A percentile compares a stretch with the other conserved stretches of the same genome.
phyloP scores from a whole-genome alignment of 257 asterid genomes.

The Salvia hispanica region DNA sequence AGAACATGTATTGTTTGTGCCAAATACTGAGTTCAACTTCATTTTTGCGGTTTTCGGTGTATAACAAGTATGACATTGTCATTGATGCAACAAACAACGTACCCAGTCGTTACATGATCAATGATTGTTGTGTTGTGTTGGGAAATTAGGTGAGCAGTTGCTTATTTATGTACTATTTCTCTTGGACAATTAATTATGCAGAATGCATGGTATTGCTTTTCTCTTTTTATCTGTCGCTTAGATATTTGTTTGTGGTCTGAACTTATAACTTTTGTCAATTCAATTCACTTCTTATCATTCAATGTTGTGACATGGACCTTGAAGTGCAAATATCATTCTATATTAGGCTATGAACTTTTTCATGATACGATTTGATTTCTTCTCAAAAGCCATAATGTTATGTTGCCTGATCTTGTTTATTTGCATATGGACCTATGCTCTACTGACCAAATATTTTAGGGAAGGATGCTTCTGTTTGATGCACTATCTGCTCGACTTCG shows the following conservation, averaged over 20 bases:
- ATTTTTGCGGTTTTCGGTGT: constrained; percentile 30
- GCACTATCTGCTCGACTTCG: constrained; percentile 79
- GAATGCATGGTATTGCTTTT: not conserved
- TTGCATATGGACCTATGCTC: constrained; percentile 10
- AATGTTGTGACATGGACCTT: not conserved
- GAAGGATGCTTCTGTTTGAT: constrained; percentile 84
- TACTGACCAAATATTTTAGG: constrained; percentile 55
- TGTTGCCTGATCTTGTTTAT: not conserved
- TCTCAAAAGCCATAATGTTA: not conserved
- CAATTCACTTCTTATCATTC: not conserved
- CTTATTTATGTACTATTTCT: constrained; percentile 8
- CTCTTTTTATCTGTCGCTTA: too few species aligned
- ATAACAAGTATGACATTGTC: constrained; percentile 79
- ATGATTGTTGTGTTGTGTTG: constrained; percentile 86
- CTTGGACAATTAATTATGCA: constrained; percentile 3
- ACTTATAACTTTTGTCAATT: not conserved
- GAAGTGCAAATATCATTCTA: not conserved
- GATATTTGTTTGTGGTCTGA: constrained; percentile 3
- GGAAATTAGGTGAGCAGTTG: constrained; percentile 74
- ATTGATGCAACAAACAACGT: constrained; percentile 96
- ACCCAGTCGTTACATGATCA: constrained; percentile 97
- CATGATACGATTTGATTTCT: constrained; percentile 1
- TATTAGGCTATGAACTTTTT: not conserved
- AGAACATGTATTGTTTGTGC: constrained; percentile 4
- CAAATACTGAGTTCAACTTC: constrained; percentile 13